Evolutionary conservation across 2,329 filamentous ascomycete species (phyloP), one percentile per base, ranked within the genome.

Genomic region (Diplodia sapinea): DNA sequence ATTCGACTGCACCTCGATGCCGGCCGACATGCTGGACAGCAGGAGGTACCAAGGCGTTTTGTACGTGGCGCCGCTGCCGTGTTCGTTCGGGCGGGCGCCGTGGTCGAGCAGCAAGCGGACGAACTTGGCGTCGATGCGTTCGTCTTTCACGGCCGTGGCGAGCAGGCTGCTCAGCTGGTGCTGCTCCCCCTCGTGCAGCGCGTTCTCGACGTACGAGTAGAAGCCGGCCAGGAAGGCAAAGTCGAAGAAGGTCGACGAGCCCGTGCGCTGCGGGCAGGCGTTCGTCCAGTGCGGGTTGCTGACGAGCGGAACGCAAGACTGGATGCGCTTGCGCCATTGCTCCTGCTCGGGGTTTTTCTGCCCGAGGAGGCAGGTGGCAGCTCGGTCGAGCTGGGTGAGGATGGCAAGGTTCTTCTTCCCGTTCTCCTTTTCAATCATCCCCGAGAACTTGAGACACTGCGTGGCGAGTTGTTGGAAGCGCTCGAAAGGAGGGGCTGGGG

Each of bases 281-380:
- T 59, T 66, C 20, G 54, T 66, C 64, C 54, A 59, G 29, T 66
- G 64, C 17, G 64, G 64, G 12, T 40, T 26, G 43, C 54, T 59
- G 29, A 51, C 26, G 20, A 47, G 64, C 3, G 52, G 51, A 7
- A 57, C 64, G 12, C 12, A 38, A 4, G 52, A 54, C 15, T 65
- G 52, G 33, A 56, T 59, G n/a, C 17, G 7, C 29, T 43, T 66
- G 40, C 29, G 52, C 43, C 40, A 66, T 20, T 57, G 13, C 11
- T 57, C 64, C 15, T 51, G 23, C 15, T 29, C 7, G 2, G 64
- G 52, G 17, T 66, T 47, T 15, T 33, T 23, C 7, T 13, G 12
- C 2, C 23, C 52, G 26, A 66, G 38, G 15, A 66, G 64, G 17
- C 15, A 40, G n/a, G 23, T 26, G 5, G 64, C 52, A 5, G 52